phyloP scores from a whole-genome alignment of 805 yeast genomes.

The Aciculoconidium aculeatum region DNA sequence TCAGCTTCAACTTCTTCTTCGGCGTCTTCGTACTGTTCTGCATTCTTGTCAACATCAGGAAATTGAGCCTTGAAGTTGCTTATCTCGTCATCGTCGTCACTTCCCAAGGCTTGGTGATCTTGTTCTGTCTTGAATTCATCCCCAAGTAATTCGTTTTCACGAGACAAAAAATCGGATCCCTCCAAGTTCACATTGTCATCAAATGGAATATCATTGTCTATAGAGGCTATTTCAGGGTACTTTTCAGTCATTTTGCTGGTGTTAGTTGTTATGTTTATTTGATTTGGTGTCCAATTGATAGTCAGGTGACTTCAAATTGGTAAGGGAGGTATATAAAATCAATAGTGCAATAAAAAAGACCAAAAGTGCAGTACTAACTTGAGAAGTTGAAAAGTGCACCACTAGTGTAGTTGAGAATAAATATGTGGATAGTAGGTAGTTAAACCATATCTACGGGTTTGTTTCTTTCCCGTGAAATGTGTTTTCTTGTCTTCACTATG shows the following conservation, averaged over 20 bases:
- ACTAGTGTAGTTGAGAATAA: no score
- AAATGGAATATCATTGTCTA: constrained; percentile 23
- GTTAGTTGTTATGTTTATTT: constrained; percentile 1
- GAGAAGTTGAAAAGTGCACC: no score
- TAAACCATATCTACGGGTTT: no score
- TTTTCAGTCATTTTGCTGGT: constrained; percentile 56
- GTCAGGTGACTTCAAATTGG: no score
- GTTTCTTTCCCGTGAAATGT: no score
- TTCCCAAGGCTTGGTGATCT: constrained; percentile 45
- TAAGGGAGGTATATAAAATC: no score
- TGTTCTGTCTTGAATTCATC: constrained; percentile 66
- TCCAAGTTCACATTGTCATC: constrained; percentile 29
- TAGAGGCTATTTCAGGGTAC: constrained; percentile 63
- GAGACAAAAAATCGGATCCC: constrained; percentile 54
- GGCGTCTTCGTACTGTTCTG: constrained; percentile 13
- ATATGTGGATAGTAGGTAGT: no score
- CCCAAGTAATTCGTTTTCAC: constrained; percentile 65
- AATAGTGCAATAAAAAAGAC: no score
- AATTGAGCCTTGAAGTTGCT: constrained; percentile 60
- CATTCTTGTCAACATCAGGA: constrained; percentile 47
- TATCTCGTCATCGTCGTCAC: constrained; percentile 35
- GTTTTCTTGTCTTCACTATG: no score
- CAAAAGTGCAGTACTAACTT: no score
- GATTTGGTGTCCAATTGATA: no score
- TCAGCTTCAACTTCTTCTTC: constrained; percentile 33